phyloP scores from a whole-genome alignment of 1,284 basidiomycete genomes.

The Golubevia pallescens region DNA sequence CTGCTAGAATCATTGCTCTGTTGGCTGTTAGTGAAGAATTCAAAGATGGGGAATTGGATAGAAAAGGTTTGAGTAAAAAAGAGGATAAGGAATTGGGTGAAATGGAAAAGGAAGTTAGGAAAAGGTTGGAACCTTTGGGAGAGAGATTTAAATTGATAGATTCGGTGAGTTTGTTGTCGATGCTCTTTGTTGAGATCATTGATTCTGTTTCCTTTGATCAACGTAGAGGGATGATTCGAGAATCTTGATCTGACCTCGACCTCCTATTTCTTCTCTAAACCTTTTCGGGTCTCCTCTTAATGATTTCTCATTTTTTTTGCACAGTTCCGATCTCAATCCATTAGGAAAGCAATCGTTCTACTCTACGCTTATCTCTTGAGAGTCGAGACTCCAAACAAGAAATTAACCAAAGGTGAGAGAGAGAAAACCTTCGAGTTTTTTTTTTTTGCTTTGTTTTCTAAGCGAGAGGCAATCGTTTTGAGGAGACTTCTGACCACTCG shows the following conservation, averaged over 20 bases:
- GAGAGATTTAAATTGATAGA: slow-evolving; percentile 24
- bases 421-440: slow-evolving; percentile 13
- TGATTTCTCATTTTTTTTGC: slow-evolving; percentile 2
- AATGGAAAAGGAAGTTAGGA: slow-evolving; percentile 71
- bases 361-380: slow-evolving; percentile 87
- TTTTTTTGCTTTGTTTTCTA: no score
- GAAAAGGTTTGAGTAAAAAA: slow-evolving; percentile 34
- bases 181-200: neutral
- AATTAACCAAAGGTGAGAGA: slow-evolving; percentile 11
- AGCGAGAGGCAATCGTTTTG: no score
- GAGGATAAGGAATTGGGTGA: slow-evolving; percentile 63
- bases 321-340: slow-evolving; percentile 34
- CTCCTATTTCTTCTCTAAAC: no score
- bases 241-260: no score
- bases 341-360: slow-evolving; percentile 66
- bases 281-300: no score
- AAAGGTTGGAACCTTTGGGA: slow-evolving; percentile 66
- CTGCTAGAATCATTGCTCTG: slow-evolving; percentile 77
- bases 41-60: slow-evolving; percentile 67
- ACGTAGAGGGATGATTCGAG: no score
- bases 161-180: slow-evolving; percentile 10
- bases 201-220: no score
- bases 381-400: slow-evolving; percentile 28
- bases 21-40: slow-evolving; percentile 78
- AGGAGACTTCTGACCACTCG: no score